phyloP scores from a whole-genome alignment of 306 rosid species.

The Betula pendula region DNA sequence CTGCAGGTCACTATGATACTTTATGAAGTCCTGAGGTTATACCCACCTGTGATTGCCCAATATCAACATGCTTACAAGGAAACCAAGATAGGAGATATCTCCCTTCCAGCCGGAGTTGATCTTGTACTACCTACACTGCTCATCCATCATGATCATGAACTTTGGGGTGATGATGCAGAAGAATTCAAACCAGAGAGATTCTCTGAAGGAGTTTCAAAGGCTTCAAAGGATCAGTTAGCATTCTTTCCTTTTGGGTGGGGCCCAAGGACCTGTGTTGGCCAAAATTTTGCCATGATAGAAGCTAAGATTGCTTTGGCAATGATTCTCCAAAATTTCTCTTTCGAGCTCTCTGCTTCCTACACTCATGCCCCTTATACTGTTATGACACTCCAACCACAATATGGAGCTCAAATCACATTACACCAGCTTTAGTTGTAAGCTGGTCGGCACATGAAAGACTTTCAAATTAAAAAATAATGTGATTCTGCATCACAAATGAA shows the following conservation, averaged over 20 bases:
- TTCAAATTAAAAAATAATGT: constrained; percentile 1
- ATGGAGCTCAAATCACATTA: constrained; percentile 47
- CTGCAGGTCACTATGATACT: constrained; percentile 54
- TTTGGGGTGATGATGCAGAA: constrained; percentile 51
- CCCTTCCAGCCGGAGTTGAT: constrained; percentile 52
- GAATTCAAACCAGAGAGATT: constrained; percentile 61
- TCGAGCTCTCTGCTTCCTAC: constrained; percentile 48
- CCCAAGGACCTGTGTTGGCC: constrained; percentile 51
- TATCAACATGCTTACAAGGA: constrained; percentile 43
- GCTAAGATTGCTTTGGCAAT: constrained; percentile 45
- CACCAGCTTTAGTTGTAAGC: constrained; percentile 26
- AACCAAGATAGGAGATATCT: constrained; percentile 34
- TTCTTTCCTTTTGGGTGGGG: constrained; percentile 63
- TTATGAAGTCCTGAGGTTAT: constrained; percentile 52
- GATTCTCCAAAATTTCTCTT: constrained; percentile 48
- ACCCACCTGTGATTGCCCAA: constrained; percentile 52
- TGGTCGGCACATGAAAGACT: not conserved
- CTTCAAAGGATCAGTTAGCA: constrained; percentile 38
- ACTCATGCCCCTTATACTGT: constrained; percentile 48
- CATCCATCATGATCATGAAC: constrained; percentile 43
- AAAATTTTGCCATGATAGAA: constrained; percentile 47
- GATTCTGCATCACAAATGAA: constrained; percentile 2
- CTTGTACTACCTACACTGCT: constrained; percentile 45
- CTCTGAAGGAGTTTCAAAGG: constrained; percentile 39
- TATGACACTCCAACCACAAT: constrained; percentile 57